phyloP scores from a whole-genome alignment of 352 stramenopile genomes.

The Pythium guiyangense region DNA sequence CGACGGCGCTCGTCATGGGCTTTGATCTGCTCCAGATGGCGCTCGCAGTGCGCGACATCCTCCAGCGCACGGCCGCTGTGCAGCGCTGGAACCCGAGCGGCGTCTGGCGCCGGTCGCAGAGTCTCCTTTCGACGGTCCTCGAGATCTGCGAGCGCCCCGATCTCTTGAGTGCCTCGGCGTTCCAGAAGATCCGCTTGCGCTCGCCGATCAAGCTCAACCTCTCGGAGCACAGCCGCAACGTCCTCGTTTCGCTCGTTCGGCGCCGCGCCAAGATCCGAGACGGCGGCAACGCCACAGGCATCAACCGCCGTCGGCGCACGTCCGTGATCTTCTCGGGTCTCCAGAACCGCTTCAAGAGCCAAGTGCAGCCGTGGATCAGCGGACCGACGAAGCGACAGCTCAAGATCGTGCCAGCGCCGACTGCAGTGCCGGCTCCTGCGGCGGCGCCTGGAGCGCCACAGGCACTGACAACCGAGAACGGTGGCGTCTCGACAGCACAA shows the following conservation, averaged over 20 bases:
- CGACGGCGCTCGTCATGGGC: constrained; percentile 3
- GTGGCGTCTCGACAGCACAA: too few relatives aligned
- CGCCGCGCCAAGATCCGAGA: neutral
- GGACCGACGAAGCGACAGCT: neutral
- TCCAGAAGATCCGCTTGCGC: constrained; percentile 1
- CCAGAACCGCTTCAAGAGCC: constrained; percentile 4
- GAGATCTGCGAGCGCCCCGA: neutral
- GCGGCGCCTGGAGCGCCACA: neutral
- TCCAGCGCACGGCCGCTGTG: neutral
- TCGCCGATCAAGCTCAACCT: constrained; percentile 1
- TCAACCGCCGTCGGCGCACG: neutral
- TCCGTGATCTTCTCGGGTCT: neutral
- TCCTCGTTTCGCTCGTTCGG: neutral
- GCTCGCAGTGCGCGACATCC: neutral
- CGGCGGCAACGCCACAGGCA: neutral
- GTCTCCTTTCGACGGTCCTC: neutral
- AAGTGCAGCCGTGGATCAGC: neutral
- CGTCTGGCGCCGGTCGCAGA: neutral
- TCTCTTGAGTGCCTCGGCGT: neutral
- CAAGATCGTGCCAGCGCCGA: neutral
- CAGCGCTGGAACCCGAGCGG: neutral
- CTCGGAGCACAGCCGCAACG: neutral
- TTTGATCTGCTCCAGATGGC: neutral
- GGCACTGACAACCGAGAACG: neutral
- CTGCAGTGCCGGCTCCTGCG: neutral